Base-by-base conservation (phyloP, 805 yeast species). In the Starmerella lactis-condensi region DNA sequence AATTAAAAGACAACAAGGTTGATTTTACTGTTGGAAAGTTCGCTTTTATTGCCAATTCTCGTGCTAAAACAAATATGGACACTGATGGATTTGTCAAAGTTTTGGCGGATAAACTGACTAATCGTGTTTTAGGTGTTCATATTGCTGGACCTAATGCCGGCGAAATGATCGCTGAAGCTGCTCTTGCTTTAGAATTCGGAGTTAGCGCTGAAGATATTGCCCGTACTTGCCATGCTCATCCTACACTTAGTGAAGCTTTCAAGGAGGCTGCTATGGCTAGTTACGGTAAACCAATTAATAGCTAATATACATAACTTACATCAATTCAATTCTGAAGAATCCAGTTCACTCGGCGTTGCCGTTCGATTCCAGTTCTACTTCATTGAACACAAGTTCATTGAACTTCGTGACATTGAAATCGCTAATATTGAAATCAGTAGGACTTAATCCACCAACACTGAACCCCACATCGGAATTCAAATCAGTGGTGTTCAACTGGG, bases 101-200 rank as follows among this genome's bases (percentile, higher is more conserved):
- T 53, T 57, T 89, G 44, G 83, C 93, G 40, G 99, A 89, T 59
- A 83, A 92, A 45, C 93, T 85, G 61, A 85, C 98, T 41, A 93
- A 89, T 62, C 73, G 98, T 60, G 69, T 89, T 27, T 64, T 89
- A 44, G 99, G 98, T 57, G 82, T 77, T 39, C 99, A 89, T 64
- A 85, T 89, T 55, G 75, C 83, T 46, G 98, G 98, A 47, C 77
- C 98, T 46, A 83, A 79, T 53, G 99, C 99, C 37, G 98, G 99
- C 62, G 99, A 89, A 67, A 79, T 89, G 94, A 89, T 89, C 56
- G 96, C 92, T 44, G 98, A 91, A 65, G 95, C 82, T 41, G 92
- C 93, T 45, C 68, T 89, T 54, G 99, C 99, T 27, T 58, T 89
- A 41, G 99, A 89, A 64, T 89, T 89, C 62, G 99, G 99, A 57